phyloP scores from a whole-genome alignment of 169 alveolate genomes.

The Condylostoma magnum region DNA sequence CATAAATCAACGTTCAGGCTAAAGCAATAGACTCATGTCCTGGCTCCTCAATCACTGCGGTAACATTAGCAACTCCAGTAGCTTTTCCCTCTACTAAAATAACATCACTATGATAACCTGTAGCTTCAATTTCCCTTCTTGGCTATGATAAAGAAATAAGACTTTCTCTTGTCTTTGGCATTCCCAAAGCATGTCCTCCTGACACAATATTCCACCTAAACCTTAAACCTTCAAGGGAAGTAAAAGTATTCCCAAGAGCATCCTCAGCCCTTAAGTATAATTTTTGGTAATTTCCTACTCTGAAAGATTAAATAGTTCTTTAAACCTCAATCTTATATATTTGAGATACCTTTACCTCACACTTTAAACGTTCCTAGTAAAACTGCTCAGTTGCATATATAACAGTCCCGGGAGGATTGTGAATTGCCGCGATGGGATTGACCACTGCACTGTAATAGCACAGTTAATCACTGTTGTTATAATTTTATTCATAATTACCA shows the following conservation, averaged over 20 bases:
- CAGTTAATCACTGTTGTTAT: too few species aligned
- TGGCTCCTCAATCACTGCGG: conserved; percentile 22
- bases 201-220: conserved; percentile 25
- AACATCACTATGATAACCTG: conserved; percentile 17
- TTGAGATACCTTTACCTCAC: conserved; percentile 22
- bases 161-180: conserved; percentile 10
- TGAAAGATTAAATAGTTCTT: conserved; percentile 27
- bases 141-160: not conserved
- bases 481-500: too few species aligned
- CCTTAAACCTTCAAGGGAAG: conserved; percentile 24
- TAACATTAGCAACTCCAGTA: conserved; percentile 24
- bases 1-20: conserved; percentile 4
- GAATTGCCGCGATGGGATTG: conserved; percentile 22
- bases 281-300: conserved; percentile 22
- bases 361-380: conserved; percentile 1
- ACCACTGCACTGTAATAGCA: conserved; percentile 18
- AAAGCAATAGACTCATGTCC: conserved; percentile 24
- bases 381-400: conserved; percentile 15
- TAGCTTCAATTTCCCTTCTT: conserved; percentile 25
- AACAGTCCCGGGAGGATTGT: conserved; percentile 23
- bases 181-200: conserved; percentile 13
- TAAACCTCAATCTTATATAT: conserved; percentile 1
- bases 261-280: conserved; percentile 23
- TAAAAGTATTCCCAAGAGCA: conserved; percentile 24
- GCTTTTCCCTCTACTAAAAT: conserved; percentile 28